Evolutionary conservation across 176 grass and related monocot species (phyloP).

Genomic region (Zea mays): Zm-B73-REFERENCE-NAM-5.0 NC_050101.1:23536501-23537000

Average conservation of each 20-base stretch:
- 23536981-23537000: too few species aligned
- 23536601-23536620: neutral
- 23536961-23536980: too few species aligned
- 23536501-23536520: slow-evolving; percentile 66
- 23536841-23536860: slow-evolving; percentile 30
- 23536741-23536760: slow-evolving; percentile 75
- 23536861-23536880: slow-evolving; percentile 47
- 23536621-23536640: neutral
- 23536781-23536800: slow-evolving; percentile 87
- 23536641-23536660: neutral
- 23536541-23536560: slow-evolving; percentile 78
- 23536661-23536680: neutral
- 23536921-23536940: too few species aligned
- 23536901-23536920: too few species aligned
- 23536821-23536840: neutral
- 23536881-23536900: slow-evolving; percentile 58
- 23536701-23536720: slow-evolving; percentile 5
- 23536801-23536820: neutral
- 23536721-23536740: slow-evolving; percentile 74
- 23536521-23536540: slow-evolving; percentile 86
- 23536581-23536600: slow-evolving; percentile 53
- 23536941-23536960: too few species aligned
- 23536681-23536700: neutral
- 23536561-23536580: slow-evolving; percentile 68
- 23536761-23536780: slow-evolving; percentile 85